A percentile compares a stretch with the other conserved stretches of the same genome.
Evolutionary conservation across 2,329 filamentous ascomycete species (phyloP).

Genomic region (Orbilia javanica): DNA sequence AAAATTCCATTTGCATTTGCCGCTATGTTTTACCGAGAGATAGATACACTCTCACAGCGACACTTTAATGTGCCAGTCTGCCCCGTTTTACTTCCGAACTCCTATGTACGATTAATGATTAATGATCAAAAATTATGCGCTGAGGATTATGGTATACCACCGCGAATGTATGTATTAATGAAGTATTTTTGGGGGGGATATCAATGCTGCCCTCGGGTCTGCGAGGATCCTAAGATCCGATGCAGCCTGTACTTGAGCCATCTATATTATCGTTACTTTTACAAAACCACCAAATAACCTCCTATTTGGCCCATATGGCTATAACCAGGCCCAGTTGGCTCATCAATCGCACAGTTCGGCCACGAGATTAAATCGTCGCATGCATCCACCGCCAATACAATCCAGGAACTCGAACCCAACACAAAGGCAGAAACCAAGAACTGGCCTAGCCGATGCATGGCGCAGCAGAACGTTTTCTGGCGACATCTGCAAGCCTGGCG

Average conservation of each 20-base stretch:
- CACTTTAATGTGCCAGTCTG: no score
- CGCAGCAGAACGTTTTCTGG: not conserved
- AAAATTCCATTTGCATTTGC: not conserved
- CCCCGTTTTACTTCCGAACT: not conserved
- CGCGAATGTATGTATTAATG: not conserved
- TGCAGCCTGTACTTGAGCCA: no score
- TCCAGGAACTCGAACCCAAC: not conserved
- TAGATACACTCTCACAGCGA: not conserved
- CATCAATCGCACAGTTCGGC: no score
- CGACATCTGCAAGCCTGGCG: constrained; percentile 10
- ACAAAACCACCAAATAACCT: no score
- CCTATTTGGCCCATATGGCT: no score
- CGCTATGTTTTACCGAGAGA: no score
- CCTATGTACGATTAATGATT: not conserved
- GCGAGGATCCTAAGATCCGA: no score
- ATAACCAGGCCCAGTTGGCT: no score
- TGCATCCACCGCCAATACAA: not conserved
- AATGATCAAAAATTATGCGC: not conserved
- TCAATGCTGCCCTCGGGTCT: no score
- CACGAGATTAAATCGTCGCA: no score
- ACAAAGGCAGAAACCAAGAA: not conserved
- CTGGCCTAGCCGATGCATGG: not conserved
- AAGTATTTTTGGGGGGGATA: no score
- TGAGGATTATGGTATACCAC: not conserved
- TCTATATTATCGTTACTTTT: no score